Base-by-base conservation (phyloP, 2,329 filamentous ascomycete genomes). In the Aspergillus sergii region DNA sequence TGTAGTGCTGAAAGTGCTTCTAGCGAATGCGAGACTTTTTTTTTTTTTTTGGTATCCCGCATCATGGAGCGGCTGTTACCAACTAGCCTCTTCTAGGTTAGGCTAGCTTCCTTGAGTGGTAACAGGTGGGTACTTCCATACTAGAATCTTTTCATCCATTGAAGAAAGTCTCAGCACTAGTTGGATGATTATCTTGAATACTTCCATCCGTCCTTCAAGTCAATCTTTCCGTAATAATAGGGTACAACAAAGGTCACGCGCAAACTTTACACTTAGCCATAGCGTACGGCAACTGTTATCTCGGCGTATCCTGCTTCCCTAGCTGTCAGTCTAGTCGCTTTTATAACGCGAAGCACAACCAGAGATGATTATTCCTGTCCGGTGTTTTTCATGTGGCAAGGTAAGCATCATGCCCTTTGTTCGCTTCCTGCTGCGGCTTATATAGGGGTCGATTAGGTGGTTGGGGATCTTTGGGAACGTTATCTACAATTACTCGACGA, bases 301-400 rank as follows among this genome's bases (percentile, higher is more conserved):
- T 28, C 19, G 12, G 12, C 34, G 34, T 50, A 26, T 50, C 30
- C 21, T 23, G 11, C 7, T 8, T 48, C 21, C 14, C 46, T 8
- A 28, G 46, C 23, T 19, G 46, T 26, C 46, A 50, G 7, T 16
- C 46, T 19, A 26, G 14, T 16, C 23, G 7, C 23, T 50, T 14
- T 8, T 32, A 51, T 16, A 51, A 32, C n/a, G 26, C 28, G 28
- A 51, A 28, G 32, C 10, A 26, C 12, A 51, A 21, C 26, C 48
- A n/a, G 19, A 63, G 57, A 99, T 99, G 95, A 99, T 99, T 81
- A 98, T 99, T 71, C 95, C 95, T 3, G 92, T 99, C 69, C 93
- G 95, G 71, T 99, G 95, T 83, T 99, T 99, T 82, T 98, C 95
- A 63, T 99, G 95, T 80, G 95, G 95, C 80, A 99, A 99, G 92